Evolutionary conservation across 2,329 filamentous ascomycete species (phyloP).

Genomic region (Aspergillus puulaauensis): DNA sequence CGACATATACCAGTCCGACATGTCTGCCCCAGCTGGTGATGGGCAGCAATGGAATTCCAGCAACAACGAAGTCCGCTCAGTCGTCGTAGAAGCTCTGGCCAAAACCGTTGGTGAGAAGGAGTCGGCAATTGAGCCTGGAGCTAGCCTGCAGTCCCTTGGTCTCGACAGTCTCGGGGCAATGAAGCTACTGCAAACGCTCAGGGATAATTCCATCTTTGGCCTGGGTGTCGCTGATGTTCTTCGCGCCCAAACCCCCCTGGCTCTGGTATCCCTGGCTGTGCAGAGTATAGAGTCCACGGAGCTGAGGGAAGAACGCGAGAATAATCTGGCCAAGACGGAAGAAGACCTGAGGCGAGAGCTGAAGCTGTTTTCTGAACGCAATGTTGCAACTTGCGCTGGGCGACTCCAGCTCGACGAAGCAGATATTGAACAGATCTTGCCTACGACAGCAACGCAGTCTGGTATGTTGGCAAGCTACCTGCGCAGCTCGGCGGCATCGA

Average conservation of each 20-base stretch:
- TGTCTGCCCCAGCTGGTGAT: neutral
- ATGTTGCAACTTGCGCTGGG: conserved; percentile 18
- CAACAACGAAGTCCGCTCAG: neutral
- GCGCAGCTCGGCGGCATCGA: conserved; percentile 17
- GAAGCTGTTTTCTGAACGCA: conserved; percentile 19
- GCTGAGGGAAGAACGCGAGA: no score
- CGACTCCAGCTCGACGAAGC: conserved; percentile 14
- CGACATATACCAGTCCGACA: neutral
- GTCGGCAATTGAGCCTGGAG: conserved; percentile 14
- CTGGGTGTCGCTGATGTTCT: conserved; percentile 31
- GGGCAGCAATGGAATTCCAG: conserved; percentile 2
- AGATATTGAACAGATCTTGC: conserved; percentile 30
- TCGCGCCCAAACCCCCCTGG: conserved; percentile 25
- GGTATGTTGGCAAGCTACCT: conserved; percentile 36
- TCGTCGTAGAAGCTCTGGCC: conserved; percentile 8
- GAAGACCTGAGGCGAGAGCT: neutral
- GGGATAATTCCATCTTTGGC: conserved; percentile 23
- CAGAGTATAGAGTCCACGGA: no score
- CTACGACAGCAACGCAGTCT: conserved; percentile 36
- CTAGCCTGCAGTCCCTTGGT: conserved; percentile 26
- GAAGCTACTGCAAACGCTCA: conserved; percentile 31
- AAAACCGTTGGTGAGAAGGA: conserved; percentile 14
- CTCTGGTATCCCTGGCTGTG: conserved; percentile 18
- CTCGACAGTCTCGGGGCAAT: conserved; percentile 39
- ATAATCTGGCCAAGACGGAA: neutral